phyloP scores from a whole-genome alignment of 306 rosid genomes.

The Pterocarpus macrocarpus region DNA sequence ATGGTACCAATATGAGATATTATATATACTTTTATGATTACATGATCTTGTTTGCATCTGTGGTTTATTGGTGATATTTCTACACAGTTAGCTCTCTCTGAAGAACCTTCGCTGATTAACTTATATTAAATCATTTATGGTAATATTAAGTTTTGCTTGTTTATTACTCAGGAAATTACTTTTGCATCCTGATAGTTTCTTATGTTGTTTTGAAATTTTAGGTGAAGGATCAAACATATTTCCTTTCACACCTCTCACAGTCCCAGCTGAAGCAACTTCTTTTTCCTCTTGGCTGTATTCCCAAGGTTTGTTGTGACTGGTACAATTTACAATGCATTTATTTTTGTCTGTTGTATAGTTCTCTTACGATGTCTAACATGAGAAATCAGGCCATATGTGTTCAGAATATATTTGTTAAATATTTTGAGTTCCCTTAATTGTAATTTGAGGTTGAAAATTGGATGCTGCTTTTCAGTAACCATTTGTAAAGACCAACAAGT shows the following conservation, averaged over 20 bases:
- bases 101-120: conserved; percentile 37
- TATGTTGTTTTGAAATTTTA: conserved; percentile 50
- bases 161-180: not conserved
- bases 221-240: conserved; percentile 98
- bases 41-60: conserved; percentile 29
- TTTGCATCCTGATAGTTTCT: conserved; percentile 35
- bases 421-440: not conserved
- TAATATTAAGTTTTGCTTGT: conserved; percentile 25
- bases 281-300: conserved; percentile 86
- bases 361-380: conserved; percentile 21
- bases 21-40: conserved; percentile 16
- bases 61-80: conserved; percentile 40
- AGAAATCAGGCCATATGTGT: conserved; percentile 8
- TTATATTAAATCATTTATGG: conserved; percentile 24
- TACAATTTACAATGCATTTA: conserved; percentile 29
- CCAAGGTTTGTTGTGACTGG: conserved; percentile 74
- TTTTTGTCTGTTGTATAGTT: conserved; percentile 4
- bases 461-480: conserved; percentile 25
- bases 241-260: conserved; percentile 90
- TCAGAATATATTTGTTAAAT: conserved; percentile 22
- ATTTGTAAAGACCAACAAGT: not conserved
- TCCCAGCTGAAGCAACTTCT: conserved; percentile 81
- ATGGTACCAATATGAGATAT: conserved; percentile 59
- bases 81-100: not conserved
- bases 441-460: conserved; percentile 27